Base-by-base conservation (phyloP, 768 basidiomycete genomes). In the Candolleomyces eurysporus region DNA sequence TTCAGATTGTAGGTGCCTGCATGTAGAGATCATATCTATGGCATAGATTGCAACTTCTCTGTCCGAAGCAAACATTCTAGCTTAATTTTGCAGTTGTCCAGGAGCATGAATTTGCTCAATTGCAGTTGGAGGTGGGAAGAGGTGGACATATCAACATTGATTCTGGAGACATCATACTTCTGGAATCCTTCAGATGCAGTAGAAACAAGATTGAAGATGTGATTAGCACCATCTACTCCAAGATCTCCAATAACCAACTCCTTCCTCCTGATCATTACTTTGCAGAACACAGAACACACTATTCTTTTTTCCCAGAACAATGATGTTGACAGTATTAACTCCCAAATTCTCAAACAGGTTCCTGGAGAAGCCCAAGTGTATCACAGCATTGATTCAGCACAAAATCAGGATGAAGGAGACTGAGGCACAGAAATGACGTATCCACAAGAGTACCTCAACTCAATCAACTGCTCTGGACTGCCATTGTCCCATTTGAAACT, bases 401-500 rank as follows among this genome's bases (percentile, higher is more conserved):
- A n/a, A 19, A 40, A 39, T 42, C 2, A 63, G 0, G 31, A 43
- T 45, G 63, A 60, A 17, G 48, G 50, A 9, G 63, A 58, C 10
- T 68, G 70, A 4, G 61, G 62, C 22, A 65, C 66, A 22, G 71
- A 72, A 48, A 53, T 71, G 1, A 59, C 68, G 32, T 66, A 70
- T 40, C 72, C 76, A 14, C 61, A 70, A 4, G 82, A 84, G 59
- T 75, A 74, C 60, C 68, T 85, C 0, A 71, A 74, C 19, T 66
- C 72, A 0, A 56, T 84, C n/a, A 70, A 72, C 32, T 63, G 71
- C 4, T 68, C 75, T 48, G 74, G 76, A 8, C 67, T 84, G 45
- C 83, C 82, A 1, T n/a, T 75, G 11, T 68, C 72, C 0, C 61
- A 76, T n/a, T 64, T 79, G 1, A 58, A 62, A 4, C 60, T 79